Evolutionary conservation across 192 early-diverging fungal genomes (phyloP).

Genomic region (Chytriomyces hyalinus): DNA sequence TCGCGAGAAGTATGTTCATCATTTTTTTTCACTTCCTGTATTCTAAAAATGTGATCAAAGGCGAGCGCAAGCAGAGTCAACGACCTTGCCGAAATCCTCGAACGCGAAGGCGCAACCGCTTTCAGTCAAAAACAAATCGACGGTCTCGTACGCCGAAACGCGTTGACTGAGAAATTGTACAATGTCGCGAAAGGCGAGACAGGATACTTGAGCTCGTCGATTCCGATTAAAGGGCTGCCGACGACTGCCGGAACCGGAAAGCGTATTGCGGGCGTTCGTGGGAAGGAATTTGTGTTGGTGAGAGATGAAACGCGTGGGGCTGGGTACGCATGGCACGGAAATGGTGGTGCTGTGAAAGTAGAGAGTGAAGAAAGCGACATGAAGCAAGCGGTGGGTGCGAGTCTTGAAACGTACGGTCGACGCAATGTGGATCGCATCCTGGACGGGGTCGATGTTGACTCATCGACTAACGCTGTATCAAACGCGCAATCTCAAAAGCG

Average conservation of each 20-base stretch:
- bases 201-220: slow-evolving; percentile 52
- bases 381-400: not conserved
- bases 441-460: no score
- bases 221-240: not conserved
- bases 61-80: slow-evolving; percentile 61
- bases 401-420: not conserved
- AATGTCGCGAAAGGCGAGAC: slow-evolving; percentile 47
- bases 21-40: not conserved
- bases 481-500: no score
- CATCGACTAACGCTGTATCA: no score
- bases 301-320: slow-evolving; percentile 75
- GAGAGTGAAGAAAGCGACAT: slow-evolving; percentile 31
- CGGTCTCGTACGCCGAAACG: slow-evolving; percentile 80
- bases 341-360: slow-evolving; percentile 48
- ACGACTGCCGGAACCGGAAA: slow-evolving; percentile 30
- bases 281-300: slow-evolving; percentile 80
- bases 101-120: slow-evolving; percentile 8
- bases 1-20: slow-evolving; percentile 70
- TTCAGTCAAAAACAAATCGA: slow-evolving; percentile 92
- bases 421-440: no score
- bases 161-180: slow-evolving; percentile 75
- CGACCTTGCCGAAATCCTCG: slow-evolving; percentile 59
- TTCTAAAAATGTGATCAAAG: slow-evolving; percentile 27
- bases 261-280: slow-evolving; percentile 82
- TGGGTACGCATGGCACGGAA: slow-evolving; percentile 55